Percentiles rank a stretch among this genome's conserved stretches.
phyloP scores from a whole-genome alignment of 202 grass and related monocot genomes.

The Setaria viridis region DNA sequence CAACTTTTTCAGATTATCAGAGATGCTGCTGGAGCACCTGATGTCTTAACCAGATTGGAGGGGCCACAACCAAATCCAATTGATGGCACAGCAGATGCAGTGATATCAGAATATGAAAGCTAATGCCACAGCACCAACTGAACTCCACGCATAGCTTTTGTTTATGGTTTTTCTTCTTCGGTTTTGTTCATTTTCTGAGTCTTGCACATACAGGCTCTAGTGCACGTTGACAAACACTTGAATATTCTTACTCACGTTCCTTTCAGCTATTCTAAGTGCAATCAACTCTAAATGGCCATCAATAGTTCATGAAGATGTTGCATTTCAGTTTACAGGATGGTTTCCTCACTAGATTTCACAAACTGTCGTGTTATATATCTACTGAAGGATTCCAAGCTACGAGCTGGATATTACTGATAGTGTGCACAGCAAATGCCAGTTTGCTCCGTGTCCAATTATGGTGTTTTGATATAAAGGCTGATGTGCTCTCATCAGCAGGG shows the following conservation, averaged over 20 bases:
- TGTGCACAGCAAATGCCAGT: neutral
- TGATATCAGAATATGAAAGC: conserved; percentile 83
- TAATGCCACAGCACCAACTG: conserved; percentile 46
- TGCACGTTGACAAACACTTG: neutral
- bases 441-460: neutral
- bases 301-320: neutral
- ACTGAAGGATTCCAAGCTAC: neutral
- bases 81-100: conserved; percentile 48
- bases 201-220: conserved; percentile 24
- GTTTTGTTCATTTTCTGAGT: neutral
- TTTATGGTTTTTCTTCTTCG: neutral
- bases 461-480: neutral
- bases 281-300: conserved; percentile 6
- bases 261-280: conserved; percentile 14
- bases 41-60: conserved; percentile 89
- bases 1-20: conserved; percentile 74
- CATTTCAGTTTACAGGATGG: neutral
- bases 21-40: conserved; percentile 86
- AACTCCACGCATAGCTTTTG: conserved; percentile 10
- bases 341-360: neutral
- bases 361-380: neutral
- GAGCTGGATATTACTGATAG: neutral
- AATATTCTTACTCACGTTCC: conserved; percentile 15
- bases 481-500: conserved; percentile 17
- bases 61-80: conserved; percentile 47